Conservation (phyloP, 2,329 filamentous ascomycete genomes). For the Seiridium cupressi region DNA sequence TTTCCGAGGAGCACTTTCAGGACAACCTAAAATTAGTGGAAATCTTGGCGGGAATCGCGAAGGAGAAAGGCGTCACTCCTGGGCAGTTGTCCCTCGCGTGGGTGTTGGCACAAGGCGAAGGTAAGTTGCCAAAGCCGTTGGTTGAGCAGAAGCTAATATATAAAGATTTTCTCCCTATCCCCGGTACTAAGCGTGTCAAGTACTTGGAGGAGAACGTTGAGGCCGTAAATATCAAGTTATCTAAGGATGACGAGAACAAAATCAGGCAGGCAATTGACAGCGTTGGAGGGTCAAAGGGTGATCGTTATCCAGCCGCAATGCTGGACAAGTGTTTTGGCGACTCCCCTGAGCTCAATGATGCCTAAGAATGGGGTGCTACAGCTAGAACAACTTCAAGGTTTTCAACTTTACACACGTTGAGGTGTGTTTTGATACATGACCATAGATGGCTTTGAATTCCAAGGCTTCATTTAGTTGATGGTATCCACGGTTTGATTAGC, state of each 20-base stretch:
- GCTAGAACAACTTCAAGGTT: no score
- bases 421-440: no score
- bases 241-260: constrained; percentile 31
- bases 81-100: constrained; percentile 55
- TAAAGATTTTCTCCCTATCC: constrained; percentile 49
- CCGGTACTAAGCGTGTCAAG: constrained; percentile 30
- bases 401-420: no score
- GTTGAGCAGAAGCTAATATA: constrained; percentile 36
- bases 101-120: constrained; percentile 46
- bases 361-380: no score
- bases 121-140: constrained; percentile 12
- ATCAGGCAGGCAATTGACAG: constrained; percentile 34
- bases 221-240: constrained; percentile 30
- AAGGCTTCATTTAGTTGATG: no score
- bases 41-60: constrained; percentile 22
- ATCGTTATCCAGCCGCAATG: constrained; percentile 8
- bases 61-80: constrained; percentile 37
- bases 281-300: constrained; percentile 11
- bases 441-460: no score
- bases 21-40: constrained; percentile 40
- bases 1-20: constrained; percentile 45
- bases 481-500: no score
- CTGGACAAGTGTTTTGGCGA: constrained; percentile 10
- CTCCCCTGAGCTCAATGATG: constrained; percentile 1
- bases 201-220: constrained; percentile 31